A percentile compares a stretch with the other conserved stretches of the same genome.
phyloP scores from a whole-genome alignment of 192 early-diverging fungal genomes.

The Coemansia aciculifera region DNA sequence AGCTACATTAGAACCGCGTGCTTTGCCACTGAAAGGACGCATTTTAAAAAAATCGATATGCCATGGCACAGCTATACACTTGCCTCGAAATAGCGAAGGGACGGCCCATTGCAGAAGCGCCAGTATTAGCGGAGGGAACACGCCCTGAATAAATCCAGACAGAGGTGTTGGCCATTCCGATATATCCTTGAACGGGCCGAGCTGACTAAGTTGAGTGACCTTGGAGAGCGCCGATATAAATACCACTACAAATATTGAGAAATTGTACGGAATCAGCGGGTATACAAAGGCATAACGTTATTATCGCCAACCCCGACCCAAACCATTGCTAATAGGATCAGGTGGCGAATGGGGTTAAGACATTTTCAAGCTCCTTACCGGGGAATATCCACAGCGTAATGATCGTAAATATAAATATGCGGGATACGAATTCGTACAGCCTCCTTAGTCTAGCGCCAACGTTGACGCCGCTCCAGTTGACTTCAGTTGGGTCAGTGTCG shows the following conservation, averaged over 20 bases:
- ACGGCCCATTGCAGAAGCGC: constrained; percentile 6
- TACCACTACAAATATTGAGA: neutral
- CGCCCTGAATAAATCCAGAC: constrained; percentile 13
- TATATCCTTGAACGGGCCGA: constrained; percentile 11
- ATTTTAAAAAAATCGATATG: neutral
- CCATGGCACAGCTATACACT: neutral
- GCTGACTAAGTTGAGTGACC: constrained; percentile 1
- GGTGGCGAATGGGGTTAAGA: too few species aligned
- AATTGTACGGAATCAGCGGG: neutral
- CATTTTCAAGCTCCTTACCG: neutral
- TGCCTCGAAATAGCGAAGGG: neutral
- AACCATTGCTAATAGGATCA: too few species aligned
- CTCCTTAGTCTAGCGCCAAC: neutral
- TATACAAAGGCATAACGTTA: neutral
- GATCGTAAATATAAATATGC: neutral
- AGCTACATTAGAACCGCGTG: neutral
- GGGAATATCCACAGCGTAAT: constrained; percentile 9
- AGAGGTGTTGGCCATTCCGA: constrained; percentile 13
- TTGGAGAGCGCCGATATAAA: constrained; percentile 16
- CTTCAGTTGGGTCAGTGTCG: constrained; percentile 9
- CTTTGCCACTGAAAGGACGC: neutral
- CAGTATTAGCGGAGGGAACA: constrained; percentile 18
- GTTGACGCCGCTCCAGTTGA: constrained; percentile 12
- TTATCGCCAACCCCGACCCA: neutral
- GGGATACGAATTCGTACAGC: neutral